These are phyloP conservation scores for Leccinum imitatum DNA, from an alignment of 768 basidiomycete genomes.

Conservation along the genomic window DNA sequence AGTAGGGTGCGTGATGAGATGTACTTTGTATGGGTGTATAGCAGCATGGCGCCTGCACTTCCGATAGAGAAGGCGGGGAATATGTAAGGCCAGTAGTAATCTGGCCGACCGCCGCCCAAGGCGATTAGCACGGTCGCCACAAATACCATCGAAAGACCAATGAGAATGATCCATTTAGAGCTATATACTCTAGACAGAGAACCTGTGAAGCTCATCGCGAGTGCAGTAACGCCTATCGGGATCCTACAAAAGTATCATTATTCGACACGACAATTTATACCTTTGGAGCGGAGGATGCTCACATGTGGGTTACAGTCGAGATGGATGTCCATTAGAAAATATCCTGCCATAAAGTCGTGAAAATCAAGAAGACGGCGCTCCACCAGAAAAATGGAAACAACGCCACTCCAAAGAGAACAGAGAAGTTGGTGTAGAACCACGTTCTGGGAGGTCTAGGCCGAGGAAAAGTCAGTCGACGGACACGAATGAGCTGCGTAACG, in stretches of 20 bases:
- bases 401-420: slow-evolving; percentile 37
- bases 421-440: slow-evolving; percentile 45
- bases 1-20: slow-evolving; percentile 14
- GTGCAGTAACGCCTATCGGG: slow-evolving; percentile 41
- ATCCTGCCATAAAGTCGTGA: slow-evolving; percentile 40
- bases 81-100: slow-evolving; percentile 45
- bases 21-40: slow-evolving; percentile 50
- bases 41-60: slow-evolving; percentile 44
- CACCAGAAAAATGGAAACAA: slow-evolving; percentile 46
- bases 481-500: slow-evolving; percentile 11
- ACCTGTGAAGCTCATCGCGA: slow-evolving; percentile 41
- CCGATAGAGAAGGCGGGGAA: slow-evolving; percentile 54
- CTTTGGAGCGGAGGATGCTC: slow-evolving; percentile 7
- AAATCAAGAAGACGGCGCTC: slow-evolving; percentile 33
- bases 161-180: slow-evolving; percentile 47
- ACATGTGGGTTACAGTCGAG: slow-evolving; percentile 41
- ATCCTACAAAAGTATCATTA: slow-evolving; percentile 28
- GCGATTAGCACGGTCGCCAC: slow-evolving; percentile 44
- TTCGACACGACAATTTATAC: background rate
- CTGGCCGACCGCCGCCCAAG: slow-evolving; percentile 39
- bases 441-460: slow-evolving; percentile 38
- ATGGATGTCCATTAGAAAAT: slow-evolving; percentile 43
- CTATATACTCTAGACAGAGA: slow-evolving; percentile 36
- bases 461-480: background rate
- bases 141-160: slow-evolving; percentile 39